Conservation (phyloP, 768 basidiomycete genomes). For the Heimioporus sp. region DNA sequence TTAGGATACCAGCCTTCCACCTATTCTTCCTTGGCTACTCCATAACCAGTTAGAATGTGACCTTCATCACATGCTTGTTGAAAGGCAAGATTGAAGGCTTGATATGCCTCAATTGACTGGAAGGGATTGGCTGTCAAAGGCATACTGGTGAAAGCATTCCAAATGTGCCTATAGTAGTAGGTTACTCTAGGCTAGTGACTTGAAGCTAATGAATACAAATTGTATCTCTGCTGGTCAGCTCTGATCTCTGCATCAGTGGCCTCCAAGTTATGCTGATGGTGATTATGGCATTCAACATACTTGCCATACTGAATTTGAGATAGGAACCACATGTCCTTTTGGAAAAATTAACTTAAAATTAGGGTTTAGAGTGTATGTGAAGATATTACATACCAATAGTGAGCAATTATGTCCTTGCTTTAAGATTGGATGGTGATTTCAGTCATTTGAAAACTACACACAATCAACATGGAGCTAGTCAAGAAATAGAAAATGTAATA, state of each 20-base stretch:
- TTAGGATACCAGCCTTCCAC: neutral
- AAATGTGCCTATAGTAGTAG: too few species aligned
- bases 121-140: neutral
- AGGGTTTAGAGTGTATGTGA: too few species aligned
- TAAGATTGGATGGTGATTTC: conserved; percentile 40
- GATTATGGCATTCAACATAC: too few species aligned
- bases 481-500: conserved; percentile 42
- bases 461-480: conserved; percentile 37
- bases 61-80: neutral
- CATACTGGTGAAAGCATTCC: neutral
- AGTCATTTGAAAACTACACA: conserved; percentile 29
- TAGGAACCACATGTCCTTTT: too few species aligned
- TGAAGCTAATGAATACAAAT: too few species aligned
- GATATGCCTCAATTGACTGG: neutral
- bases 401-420: neutral
- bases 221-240: too few species aligned
- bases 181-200: too few species aligned
- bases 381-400: neutral
- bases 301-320: too few species aligned
- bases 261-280: too few species aligned
- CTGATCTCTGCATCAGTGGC: too few species aligned
- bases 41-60: neutral
- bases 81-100: neutral
- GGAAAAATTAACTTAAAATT: too few species aligned
- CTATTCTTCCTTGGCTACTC: neutral